These are phyloP conservation scores for Talaromyces sp. DNA, from an alignment of 2,329 filamentous ascomycete genomes.

Conservation along the genomic window DNA sequence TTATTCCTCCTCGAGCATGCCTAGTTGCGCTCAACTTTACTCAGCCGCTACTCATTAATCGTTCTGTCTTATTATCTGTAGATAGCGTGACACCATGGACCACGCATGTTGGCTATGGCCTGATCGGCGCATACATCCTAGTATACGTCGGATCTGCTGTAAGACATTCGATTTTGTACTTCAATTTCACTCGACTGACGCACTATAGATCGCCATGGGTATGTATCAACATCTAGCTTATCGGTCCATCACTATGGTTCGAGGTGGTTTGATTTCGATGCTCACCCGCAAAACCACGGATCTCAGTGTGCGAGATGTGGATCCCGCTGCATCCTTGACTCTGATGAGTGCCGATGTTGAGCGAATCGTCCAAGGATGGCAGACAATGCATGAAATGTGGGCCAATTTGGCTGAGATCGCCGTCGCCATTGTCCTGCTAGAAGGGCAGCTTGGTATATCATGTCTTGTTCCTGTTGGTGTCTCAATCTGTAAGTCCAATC, in stretches of 20 bases:
- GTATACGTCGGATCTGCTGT: constrained; percentile 44
- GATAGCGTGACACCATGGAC: constrained; percentile 27
- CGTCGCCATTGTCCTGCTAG: constrained; percentile 44
- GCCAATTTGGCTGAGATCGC: constrained; percentile 44
- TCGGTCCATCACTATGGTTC: constrained; percentile 42
- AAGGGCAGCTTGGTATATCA: constrained; percentile 42
- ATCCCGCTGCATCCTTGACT: constrained; percentile 39
- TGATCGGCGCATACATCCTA: constrained; percentile 44
- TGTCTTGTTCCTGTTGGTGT: constrained; percentile 35
- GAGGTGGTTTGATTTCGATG: constrained; percentile 46
- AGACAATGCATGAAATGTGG: constrained; percentile 46
- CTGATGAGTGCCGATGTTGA: constrained; percentile 49
- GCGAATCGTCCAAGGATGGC: constrained; percentile 41
- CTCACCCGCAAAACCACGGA: constrained; percentile 48
- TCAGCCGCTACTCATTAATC: constrained; percentile 38
- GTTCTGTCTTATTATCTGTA: constrained; percentile 34
- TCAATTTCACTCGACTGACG: not conserved
- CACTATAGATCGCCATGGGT: constrained; percentile 35
- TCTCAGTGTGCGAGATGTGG: constrained; percentile 32
- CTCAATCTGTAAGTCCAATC: constrained; percentile 35
- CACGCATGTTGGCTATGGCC: constrained; percentile 39
- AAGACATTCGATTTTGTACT: constrained; percentile 7
- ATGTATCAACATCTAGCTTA: constrained; percentile 43
- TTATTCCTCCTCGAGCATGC: constrained; percentile 31
- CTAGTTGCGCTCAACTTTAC: constrained; percentile 36